Conservation (phyloP, 306 rosid species). For the Ochetophila trinervis region DNA sequence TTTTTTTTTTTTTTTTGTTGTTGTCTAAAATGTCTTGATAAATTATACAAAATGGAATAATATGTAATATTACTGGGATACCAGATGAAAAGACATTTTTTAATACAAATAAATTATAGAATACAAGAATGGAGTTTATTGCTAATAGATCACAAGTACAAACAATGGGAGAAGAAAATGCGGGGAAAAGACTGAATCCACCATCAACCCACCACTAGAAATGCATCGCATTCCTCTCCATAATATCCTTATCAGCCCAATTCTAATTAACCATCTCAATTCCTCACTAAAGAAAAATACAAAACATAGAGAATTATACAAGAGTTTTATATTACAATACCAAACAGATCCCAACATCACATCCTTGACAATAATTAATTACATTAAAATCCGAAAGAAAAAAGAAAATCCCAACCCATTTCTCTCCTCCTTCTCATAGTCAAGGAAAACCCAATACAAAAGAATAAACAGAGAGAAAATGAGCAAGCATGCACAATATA, state of each 20-base stretch:
- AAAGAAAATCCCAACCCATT: slow-evolving; percentile 5
- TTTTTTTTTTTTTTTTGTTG: background rate
- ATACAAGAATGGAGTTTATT: slow-evolving; percentile 27
- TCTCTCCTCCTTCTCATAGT: slow-evolving; percentile 2
- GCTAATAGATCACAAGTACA: slow-evolving; percentile 30
- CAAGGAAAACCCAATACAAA: slow-evolving; percentile 8
- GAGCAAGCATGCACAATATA: background rate
- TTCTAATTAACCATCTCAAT: background rate
- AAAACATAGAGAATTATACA: slow-evolving; percentile 7
- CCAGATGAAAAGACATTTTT: background rate
- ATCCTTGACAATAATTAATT: slow-evolving; percentile 7
- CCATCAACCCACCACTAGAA: slow-evolving; percentile 2
- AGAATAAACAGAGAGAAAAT: slow-evolving; percentile 8
- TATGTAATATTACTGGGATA: background rate
- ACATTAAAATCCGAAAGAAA: slow-evolving; percentile 15
- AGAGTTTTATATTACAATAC: slow-evolving; percentile 16
- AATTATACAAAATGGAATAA: too few species aligned
- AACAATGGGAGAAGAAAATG: slow-evolving; percentile 10
- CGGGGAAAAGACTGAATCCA: slow-evolving; percentile 7
- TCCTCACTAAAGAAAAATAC: background rate
- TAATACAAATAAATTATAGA: background rate
- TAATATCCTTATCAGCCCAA: slow-evolving; percentile 19
- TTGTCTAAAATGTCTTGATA: background rate
- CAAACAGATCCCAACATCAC: slow-evolving; percentile 11
- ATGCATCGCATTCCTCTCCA: background rate